Evolutionary conservation across 2,329 filamentous ascomycete genomes (phyloP), one percentile per base, ranked within the genome.

Genomic region (Aspergillus awamori): DNA sequence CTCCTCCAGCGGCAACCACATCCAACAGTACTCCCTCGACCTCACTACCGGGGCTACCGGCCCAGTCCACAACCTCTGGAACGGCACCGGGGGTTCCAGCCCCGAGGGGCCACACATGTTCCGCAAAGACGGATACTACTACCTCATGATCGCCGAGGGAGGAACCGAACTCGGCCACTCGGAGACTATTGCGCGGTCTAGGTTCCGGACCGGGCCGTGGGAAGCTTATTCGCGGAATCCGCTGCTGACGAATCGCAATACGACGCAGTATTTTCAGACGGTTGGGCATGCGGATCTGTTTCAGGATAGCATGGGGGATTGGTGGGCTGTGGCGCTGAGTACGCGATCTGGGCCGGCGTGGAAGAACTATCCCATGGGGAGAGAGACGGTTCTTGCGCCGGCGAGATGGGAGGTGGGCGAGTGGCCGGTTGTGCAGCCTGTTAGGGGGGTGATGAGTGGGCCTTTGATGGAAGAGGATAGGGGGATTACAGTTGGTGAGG

Each of bases 271-370:
- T 61, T 75, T 74, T 59, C 84, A 86, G 64, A 83, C 83, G 1
- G 80, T 85, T 0, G 85, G 85, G 0, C 85, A 87, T 57, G 81
- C 82, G 0, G 84, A 87, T 63, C 62, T 87, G 2, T 86, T 87
- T 61, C 80, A 84, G 52, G 84, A 87, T 60, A 63, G 64, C 0
- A 38, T 65, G 0, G 82, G 81, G 0, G 79, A 82, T 30, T 87
- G 84, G 84, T 86, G 83, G 84, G 80, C 77, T 0, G 74, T 81
- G 5, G 77, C 78, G 1, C 70, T 87, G 1, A 74, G 79, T 1
- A 82, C 80, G 0, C 74, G 83, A 2, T 56, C 54, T 1, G 68
- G 66, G 1, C 67, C 68, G 0, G 71, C 72, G 15, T 83, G 72
- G 63, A 63, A 68, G 28, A 72, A 74, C 20, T 84, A 81, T 64